Percentiles rank a stretch among this genome's conserved stretches.
Evolutionary conservation across 169 alveolate genomes (phyloP).

Genomic region (Babesia caballi): DNA sequence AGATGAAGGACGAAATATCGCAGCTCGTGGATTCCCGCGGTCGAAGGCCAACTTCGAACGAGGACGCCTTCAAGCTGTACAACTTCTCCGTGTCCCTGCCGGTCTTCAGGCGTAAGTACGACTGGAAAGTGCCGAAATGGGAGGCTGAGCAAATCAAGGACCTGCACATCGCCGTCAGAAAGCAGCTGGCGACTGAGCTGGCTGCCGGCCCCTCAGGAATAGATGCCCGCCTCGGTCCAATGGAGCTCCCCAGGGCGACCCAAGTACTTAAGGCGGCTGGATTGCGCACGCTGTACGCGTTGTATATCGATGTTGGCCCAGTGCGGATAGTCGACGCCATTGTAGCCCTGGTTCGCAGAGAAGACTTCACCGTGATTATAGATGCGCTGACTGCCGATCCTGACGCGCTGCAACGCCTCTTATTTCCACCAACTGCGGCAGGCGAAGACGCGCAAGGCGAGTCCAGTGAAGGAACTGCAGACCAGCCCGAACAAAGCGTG

Average conservation of each 20-base stretch:
- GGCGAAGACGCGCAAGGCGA: background rate
- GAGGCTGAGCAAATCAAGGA: constrained; percentile 20
- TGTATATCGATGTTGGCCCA: constrained; percentile 24
- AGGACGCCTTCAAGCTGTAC: constrained; percentile 46
- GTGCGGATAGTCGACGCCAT: background rate
- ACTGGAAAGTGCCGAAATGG: constrained; percentile 65
- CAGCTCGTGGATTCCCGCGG: constrained; percentile 58
- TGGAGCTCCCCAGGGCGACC: background rate
- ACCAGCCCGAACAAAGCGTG: background rate
- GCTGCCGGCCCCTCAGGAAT: constrained; percentile 9
- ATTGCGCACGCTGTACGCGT: constrained; percentile 15
- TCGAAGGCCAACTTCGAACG: constrained; percentile 53
- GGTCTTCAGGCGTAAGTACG: constrained; percentile 52
- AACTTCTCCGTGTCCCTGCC: constrained; percentile 45
- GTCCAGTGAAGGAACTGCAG: too few species aligned
- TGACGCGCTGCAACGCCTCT: background rate
- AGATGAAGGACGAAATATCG: constrained; percentile 51
- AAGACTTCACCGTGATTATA: background rate
- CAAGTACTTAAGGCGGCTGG: background rate
- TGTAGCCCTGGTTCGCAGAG: constrained; percentile 8
- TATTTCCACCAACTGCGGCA: background rate
- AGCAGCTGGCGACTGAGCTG: background rate
- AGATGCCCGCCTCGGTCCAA: background rate
- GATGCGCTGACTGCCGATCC: background rate
- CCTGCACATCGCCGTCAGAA: constrained; percentile 31